phyloP scores from a whole-genome alignment of 345 rosid genomes.

The Brassica juncea region DNA sequence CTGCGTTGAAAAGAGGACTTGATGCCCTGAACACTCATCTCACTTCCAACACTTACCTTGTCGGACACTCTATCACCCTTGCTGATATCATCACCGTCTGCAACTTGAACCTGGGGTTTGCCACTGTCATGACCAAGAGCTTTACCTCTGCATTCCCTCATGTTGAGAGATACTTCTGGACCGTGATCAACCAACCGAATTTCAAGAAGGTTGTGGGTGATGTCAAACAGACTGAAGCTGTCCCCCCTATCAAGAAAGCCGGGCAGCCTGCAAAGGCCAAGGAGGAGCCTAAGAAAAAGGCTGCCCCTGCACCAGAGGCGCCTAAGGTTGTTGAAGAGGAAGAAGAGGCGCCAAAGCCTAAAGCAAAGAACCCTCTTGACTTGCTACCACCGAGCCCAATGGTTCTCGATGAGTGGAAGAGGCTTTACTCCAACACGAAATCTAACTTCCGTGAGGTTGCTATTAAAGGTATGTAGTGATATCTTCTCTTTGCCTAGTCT shows the following conservation, averaged over 20 bases:
- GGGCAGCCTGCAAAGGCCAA: constrained; percentile 67
- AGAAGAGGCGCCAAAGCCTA: constrained; percentile 73
- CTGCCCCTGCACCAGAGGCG: constrained; percentile 48
- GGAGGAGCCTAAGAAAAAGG: constrained; percentile 67
- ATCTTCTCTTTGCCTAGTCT: background rate
- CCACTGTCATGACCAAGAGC: constrained; percentile 60
- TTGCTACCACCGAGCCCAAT: constrained; percentile 88
- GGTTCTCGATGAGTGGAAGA: constrained; percentile 97
- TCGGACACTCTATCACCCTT: constrained; percentile 84
- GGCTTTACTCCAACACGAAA: constrained; percentile 96
- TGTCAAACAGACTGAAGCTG: constrained; percentile 73
- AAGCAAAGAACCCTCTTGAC: constrained; percentile 92
- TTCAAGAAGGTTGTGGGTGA: constrained; percentile 82
- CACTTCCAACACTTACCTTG: constrained; percentile 79
- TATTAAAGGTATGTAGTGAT: constrained; percentile 60
- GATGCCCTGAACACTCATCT: constrained; percentile 74
- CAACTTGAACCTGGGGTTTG: constrained; percentile 65
- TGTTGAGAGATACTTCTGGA: constrained; percentile 98
- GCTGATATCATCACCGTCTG: constrained; percentile 83
- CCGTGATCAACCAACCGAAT: constrained; percentile 88
- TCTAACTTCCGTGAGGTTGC: constrained; percentile 97
- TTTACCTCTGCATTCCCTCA: constrained; percentile 91
- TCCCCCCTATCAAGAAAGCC: constrained; percentile 69
- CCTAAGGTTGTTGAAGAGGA: constrained; percentile 54
- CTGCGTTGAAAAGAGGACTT: constrained; percentile 76